Evolutionary conservation across 2,329 filamentous ascomycete genomes (phyloP).

Genomic region (Rhynchosporium agropyri): DNA sequence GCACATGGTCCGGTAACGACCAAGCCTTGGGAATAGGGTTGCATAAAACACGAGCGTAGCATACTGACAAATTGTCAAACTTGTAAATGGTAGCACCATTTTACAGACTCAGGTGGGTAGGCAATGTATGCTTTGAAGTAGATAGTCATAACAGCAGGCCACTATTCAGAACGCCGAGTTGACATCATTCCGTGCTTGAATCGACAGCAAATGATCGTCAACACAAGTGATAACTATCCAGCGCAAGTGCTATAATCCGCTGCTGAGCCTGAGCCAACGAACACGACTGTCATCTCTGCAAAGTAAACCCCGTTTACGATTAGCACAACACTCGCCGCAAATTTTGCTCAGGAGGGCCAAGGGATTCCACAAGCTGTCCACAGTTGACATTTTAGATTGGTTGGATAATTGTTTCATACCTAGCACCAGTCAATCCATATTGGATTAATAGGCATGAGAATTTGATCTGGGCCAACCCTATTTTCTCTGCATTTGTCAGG

Average conservation of each 20-base stretch:
- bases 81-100: background rate
- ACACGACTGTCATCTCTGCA: slow-evolving; percentile 48
- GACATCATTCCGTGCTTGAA: slow-evolving; percentile 48
- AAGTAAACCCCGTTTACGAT: slow-evolving; percentile 49
- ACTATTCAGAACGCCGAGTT: slow-evolving; percentile 44
- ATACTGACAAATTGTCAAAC: slow-evolving; percentile 23
- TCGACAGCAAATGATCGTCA: slow-evolving; percentile 47
- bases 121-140: slow-evolving; percentile 47
- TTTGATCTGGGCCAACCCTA: slow-evolving; percentile 48
- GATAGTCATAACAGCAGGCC: slow-evolving; percentile 47
- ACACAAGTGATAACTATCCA: slow-evolving; percentile 45
- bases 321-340: slow-evolving; percentile 45
- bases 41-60: slow-evolving; percentile 49
- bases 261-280: slow-evolving; percentile 47
- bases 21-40: slow-evolving; percentile 46
- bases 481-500: slow-evolving; percentile 40
- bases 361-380: slow-evolving; percentile 44
- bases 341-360: slow-evolving; percentile 45
- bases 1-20: slow-evolving; percentile 47
- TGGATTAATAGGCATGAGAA: slow-evolving; percentile 47
- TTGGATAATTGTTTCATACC: slow-evolving; percentile 45
- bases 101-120: slow-evolving; percentile 35
- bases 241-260: slow-evolving; percentile 49
- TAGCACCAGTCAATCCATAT: slow-evolving; percentile 45
- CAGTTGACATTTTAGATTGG: slow-evolving; percentile 35